These are phyloP conservation scores for Dendrobium officinale DNA, from an alignment of 106 monocot genomes.

Conservation along the genomic window DNA sequence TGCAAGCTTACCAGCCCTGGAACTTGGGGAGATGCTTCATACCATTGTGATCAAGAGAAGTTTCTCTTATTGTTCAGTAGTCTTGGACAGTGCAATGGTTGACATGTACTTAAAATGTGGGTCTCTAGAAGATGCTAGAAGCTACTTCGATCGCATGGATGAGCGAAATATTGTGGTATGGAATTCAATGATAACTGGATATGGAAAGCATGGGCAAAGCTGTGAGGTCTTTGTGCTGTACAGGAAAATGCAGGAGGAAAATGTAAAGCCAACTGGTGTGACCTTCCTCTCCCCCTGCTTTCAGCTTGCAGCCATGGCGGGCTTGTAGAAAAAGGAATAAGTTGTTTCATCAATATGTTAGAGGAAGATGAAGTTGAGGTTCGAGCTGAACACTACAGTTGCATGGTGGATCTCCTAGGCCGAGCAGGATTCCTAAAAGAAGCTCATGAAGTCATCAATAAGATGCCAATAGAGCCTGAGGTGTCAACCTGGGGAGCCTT, in stretches of 20 bases:
- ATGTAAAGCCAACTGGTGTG: slow-evolving; percentile 23
- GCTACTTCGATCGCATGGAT: slow-evolving; percentile 11
- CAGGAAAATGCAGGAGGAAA: slow-evolving; percentile 17
- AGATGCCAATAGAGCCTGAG: slow-evolving; percentile 35
- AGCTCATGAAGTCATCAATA: slow-evolving; percentile 26
- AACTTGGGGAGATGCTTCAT: neutral
- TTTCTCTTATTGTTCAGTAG: neutral
- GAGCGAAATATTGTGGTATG: slow-evolving; percentile 23
- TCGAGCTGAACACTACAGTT: slow-evolving; percentile 26
- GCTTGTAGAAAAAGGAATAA: slow-evolving; percentile 23
- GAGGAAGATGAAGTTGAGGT: slow-evolving; percentile 14
- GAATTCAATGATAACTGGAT: slow-evolving; percentile 29
- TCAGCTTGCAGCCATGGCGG: slow-evolving; percentile 42
- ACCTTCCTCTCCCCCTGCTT: slow-evolving; percentile 25
- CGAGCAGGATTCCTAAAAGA: slow-evolving; percentile 26
- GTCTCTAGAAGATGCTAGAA: slow-evolving; percentile 17
- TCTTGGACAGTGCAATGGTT: slow-evolving; percentile 6
- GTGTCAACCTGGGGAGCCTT: slow-evolving; percentile 31
- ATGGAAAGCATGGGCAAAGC: slow-evolving; percentile 25
- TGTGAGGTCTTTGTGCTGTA: slow-evolving; percentile 16
- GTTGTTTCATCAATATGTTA: slow-evolving; percentile 23
- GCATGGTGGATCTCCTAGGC: slow-evolving; percentile 45
- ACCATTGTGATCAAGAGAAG: slow-evolving; percentile 2
- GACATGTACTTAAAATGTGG: slow-evolving; percentile 38
- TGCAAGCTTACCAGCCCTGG: neutral